Evolutionary conservation across 352 stramenopile species (phyloP).

Genomic region (Globisporangium middletonii): DNA sequence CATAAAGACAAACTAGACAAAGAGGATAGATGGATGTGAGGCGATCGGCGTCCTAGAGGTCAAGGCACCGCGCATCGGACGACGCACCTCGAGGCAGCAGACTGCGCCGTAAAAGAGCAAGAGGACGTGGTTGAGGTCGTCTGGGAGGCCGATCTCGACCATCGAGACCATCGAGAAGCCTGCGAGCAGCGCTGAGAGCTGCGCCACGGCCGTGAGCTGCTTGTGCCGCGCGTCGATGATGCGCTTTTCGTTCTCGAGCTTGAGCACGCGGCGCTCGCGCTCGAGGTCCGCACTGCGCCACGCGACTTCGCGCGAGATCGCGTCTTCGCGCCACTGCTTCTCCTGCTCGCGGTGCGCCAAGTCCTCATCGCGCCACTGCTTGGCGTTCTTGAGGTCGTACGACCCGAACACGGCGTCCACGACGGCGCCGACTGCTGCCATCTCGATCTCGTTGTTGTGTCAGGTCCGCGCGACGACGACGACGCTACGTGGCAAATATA

Average conservation of each 20-base stretch:
- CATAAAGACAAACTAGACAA: constrained; percentile 65
- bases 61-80: background rate
- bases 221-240: constrained; percentile 64
- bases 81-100: constrained; percentile 43
- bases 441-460: constrained; percentile 8
- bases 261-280: constrained; percentile 59
- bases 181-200: constrained; percentile 58
- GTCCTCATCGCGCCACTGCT: constrained; percentile 82
- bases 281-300: constrained; percentile 70
- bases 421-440: constrained; percentile 51
- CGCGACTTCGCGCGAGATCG: constrained; percentile 50
- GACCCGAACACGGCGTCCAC: constrained; percentile 78
- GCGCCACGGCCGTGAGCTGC: constrained; percentile 54
- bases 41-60: no score
- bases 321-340: constrained; percentile 79
- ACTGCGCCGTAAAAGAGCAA: constrained; percentile 56
- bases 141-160: constrained; percentile 55
- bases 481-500: background rate
- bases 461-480: background rate
- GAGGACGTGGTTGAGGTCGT: constrained; percentile 37
- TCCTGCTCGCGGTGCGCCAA: constrained; percentile 63
- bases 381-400: constrained; percentile 82
- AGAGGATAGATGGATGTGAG: no score
- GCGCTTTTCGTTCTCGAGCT: constrained; percentile 76
- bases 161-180: constrained; percentile 74